Evolutionary conservation across 495 filamentous ascomycete genomes (phyloP).

Genomic region (Diplogelasinospora grovesii): DNA sequence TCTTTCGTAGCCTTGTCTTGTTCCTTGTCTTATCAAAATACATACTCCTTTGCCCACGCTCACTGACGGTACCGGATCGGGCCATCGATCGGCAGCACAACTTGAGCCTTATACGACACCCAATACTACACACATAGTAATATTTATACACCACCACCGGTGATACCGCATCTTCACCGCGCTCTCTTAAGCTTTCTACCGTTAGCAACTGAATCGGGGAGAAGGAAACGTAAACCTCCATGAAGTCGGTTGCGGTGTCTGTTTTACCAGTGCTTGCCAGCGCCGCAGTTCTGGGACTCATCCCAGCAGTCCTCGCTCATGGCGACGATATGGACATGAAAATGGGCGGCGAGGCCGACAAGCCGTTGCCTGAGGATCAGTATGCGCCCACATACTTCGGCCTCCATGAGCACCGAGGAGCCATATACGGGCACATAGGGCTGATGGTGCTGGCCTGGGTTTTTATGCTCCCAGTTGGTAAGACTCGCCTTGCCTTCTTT

Average conservation of each 20-base stretch:
- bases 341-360: slow-evolving; percentile 31
- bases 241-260: slow-evolving; percentile 15
- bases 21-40: no score
- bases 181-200: no score
- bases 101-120: no score
- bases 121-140: no score
- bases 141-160: no score
- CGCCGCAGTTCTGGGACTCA: slow-evolving; percentile 25
- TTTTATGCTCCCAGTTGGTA: slow-evolving; percentile 76
- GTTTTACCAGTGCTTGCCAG: slow-evolving; percentile 16
- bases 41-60: no score
- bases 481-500: slow-evolving; percentile 16
- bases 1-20: no score
- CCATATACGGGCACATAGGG: slow-evolving; percentile 71
- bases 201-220: background rate
- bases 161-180: no score
- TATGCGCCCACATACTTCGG: slow-evolving; percentile 67
- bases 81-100: no score
- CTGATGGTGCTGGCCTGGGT: slow-evolving; percentile 80
- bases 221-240: slow-evolving; percentile 1
- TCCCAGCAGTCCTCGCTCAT: slow-evolving; percentile 37
- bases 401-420: slow-evolving; percentile 54
- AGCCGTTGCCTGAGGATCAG: slow-evolving; percentile 34
- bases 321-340: slow-evolving; percentile 45
- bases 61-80: no score